Percentiles rank a stretch among this genome's conserved stretches.
phyloP scores from a whole-genome alignment of 495 filamentous ascomycete genomes.

The Cryomyces minteri region DNA sequence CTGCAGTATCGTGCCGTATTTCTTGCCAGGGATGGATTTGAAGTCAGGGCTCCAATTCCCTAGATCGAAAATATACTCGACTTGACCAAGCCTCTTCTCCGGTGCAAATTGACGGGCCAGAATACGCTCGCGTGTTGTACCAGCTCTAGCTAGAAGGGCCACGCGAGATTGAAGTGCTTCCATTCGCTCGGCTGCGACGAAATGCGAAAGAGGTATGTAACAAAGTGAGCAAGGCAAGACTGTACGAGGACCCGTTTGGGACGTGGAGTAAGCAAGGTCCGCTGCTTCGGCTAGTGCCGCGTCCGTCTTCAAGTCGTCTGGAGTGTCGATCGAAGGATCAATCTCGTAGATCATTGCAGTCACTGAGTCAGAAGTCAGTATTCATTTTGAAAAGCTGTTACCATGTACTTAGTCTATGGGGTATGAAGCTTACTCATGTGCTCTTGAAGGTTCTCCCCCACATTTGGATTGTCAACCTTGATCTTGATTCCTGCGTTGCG shows the following conservation, averaged over 20 bases:
- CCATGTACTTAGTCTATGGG: conserved; percentile 5
- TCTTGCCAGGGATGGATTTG: conserved; percentile 22
- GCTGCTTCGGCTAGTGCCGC: conserved; percentile 9
- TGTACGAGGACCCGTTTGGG: conserved; percentile 20
- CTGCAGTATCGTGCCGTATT: conserved; percentile 31
- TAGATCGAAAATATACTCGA: conserved; percentile 5
- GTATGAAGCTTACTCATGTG: conserved; percentile 21
- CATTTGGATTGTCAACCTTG: conserved; percentile 35
- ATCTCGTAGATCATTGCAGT: conserved; percentile 29
- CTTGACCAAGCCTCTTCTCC: conserved; percentile 19
- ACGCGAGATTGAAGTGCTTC: not conserved
- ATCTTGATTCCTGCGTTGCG: conserved; percentile 28
- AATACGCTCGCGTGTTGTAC: conserved; percentile 20
- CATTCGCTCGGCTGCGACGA: not conserved
- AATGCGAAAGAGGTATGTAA: not conserved
- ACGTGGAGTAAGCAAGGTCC: conserved; percentile 17
- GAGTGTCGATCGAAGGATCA: conserved; percentile 18
- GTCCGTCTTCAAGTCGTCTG: conserved; percentile 25
- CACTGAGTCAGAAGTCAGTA: conserved; percentile 7
- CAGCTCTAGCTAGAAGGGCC: not conserved
- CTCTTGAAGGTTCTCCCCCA: conserved; percentile 50
- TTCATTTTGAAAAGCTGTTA: conserved; percentile 4
- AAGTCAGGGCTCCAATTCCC: conserved; percentile 21
- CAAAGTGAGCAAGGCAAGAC: conserved; percentile 1
- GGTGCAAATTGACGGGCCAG: conserved; percentile 1